Evolutionary conservation across 345 rosid genomes (phyloP).

Genomic region (Lumnitzera littorea): DNA sequence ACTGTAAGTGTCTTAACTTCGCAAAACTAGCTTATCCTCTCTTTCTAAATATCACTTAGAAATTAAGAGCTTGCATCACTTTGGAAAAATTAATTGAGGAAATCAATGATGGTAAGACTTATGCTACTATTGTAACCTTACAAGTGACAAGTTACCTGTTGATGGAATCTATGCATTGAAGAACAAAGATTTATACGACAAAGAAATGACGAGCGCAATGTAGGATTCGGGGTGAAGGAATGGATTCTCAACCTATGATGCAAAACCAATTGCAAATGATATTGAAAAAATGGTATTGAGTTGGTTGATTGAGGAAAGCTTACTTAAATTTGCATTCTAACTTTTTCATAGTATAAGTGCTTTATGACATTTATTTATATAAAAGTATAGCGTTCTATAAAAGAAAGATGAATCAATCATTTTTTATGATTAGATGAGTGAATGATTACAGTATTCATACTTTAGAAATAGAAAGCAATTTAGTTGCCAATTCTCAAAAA

Average conservation of each 20-base stretch:
- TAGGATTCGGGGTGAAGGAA: conserved; percentile 82
- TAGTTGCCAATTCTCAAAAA: too few species aligned
- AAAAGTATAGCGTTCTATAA: too few species aligned
- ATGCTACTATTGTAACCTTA: conserved; percentile 29
- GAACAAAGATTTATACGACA: conserved; percentile 49
- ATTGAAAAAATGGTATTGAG: conserved; percentile 46
- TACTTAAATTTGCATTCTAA: conserved; percentile 8
- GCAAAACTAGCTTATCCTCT: conserved; percentile 21
- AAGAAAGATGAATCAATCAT: too few species aligned
- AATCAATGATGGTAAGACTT: conserved; percentile 36
- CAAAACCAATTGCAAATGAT: conserved; percentile 41
- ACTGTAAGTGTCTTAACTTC: conserved; percentile 35
- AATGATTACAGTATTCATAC: too few species aligned
- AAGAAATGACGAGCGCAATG: conserved; percentile 38
- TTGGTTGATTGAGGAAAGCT: conserved; percentile 50
- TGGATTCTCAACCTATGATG: conserved; percentile 44
- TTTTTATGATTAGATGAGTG: too few species aligned
- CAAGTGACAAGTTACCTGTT: conserved; percentile 13
- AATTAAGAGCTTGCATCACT: conserved; percentile 20
- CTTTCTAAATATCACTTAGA: conserved; percentile 9
- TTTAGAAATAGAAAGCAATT: too few species aligned
- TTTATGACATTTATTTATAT: too few species aligned
- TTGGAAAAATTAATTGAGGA: conserved; percentile 52
- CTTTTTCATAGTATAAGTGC: too few species aligned
- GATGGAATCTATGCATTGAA: conserved; percentile 33